Conservation (phyloP, 768 basidiomycete species). For the Tricholoma terreum region DNA sequence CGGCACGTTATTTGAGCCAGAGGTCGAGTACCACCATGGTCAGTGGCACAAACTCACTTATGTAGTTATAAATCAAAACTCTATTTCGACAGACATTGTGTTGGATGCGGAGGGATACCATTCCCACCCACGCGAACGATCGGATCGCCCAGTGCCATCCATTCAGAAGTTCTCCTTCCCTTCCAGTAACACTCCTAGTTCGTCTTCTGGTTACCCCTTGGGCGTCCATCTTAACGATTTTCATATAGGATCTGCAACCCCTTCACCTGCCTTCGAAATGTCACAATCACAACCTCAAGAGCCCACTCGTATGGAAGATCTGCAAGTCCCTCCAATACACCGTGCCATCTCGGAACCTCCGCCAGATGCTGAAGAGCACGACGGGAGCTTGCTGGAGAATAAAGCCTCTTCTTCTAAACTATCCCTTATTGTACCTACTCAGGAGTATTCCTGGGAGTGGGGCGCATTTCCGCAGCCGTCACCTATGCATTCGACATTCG, state of each 20-base stretch:
- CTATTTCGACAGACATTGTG: slow-evolving; percentile 54
- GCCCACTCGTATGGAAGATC: background rate
- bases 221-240: background rate
- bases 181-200: slow-evolving; percentile 7
- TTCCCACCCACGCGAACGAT: slow-evolving; percentile 38
- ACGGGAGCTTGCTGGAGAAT: slow-evolving; percentile 2
- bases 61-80: background rate
- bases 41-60: slow-evolving; percentile 3
- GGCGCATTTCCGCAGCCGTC: slow-evolving; percentile 84
- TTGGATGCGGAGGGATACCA: slow-evolving; percentile 86
- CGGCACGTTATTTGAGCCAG: slow-evolving; percentile 45
- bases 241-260: slow-evolving; percentile 18
- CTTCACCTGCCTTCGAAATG: slow-evolving; percentile 18
- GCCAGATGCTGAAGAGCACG: slow-evolving; percentile 38
- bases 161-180: slow-evolving; percentile 13
- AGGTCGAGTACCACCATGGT: slow-evolving; percentile 64
- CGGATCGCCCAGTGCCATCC: slow-evolving; percentile 40
- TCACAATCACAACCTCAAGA: background rate
- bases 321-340: slow-evolving; percentile 23
- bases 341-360: slow-evolving; percentile 65
- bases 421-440: slow-evolving; percentile 27
- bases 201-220: background rate
- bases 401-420: slow-evolving; percentile 11
- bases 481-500: slow-evolving; percentile 55
- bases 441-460: slow-evolving; percentile 94